Evolutionary conservation across 176 grass and related monocot genomes (phyloP).

Genomic region (Pontederia paniculata): DNA sequence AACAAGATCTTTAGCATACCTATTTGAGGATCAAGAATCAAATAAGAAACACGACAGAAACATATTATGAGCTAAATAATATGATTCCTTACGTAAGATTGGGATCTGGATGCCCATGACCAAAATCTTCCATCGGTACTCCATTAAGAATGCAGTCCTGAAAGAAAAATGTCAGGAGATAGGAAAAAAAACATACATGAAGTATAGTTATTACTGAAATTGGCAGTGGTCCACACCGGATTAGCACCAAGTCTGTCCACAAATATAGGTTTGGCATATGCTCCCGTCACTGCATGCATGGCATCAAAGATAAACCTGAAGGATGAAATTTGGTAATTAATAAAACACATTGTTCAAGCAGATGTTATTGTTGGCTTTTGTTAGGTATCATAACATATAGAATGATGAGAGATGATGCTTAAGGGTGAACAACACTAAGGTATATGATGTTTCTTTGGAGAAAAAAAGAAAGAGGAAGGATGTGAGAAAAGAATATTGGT

Average conservation of each 20-base stretch:
- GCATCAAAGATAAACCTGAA: constrained; percentile 77
- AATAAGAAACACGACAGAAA: neutral
- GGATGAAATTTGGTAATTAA: constrained; percentile 9
- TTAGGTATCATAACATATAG: too few relatives aligned
- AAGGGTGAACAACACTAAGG: too few relatives aligned
- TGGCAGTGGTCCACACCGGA: constrained; percentile 31
- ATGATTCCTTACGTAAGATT: constrained; percentile 69
- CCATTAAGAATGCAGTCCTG: constrained; percentile 80
- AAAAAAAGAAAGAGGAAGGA: too few relatives aligned
- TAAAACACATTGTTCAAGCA: neutral
- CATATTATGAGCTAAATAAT: neutral
- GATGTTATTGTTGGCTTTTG: too few relatives aligned
- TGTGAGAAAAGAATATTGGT: too few relatives aligned
- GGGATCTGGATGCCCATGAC: constrained; percentile 78
- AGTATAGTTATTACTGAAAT: constrained; percentile 15
- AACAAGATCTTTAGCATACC: constrained; percentile 92
- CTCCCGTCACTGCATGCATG: constrained; percentile 89
- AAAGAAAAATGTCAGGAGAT: constrained; percentile 6
- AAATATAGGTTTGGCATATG: constrained; percentile 90
- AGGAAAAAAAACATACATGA: constrained; percentile 17
- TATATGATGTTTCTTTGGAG: too few relatives aligned
- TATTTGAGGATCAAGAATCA: constrained; percentile 25
- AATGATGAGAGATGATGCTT: too few relatives aligned
- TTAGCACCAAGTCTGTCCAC: constrained; percentile 68
- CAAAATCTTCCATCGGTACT: constrained; percentile 80